A percentile compares a stretch with the other conserved stretches of the same genome.
Conservation (phyloP, 2,329 filamentous ascomycete species). For the Huntiella moniliformis region DNA sequence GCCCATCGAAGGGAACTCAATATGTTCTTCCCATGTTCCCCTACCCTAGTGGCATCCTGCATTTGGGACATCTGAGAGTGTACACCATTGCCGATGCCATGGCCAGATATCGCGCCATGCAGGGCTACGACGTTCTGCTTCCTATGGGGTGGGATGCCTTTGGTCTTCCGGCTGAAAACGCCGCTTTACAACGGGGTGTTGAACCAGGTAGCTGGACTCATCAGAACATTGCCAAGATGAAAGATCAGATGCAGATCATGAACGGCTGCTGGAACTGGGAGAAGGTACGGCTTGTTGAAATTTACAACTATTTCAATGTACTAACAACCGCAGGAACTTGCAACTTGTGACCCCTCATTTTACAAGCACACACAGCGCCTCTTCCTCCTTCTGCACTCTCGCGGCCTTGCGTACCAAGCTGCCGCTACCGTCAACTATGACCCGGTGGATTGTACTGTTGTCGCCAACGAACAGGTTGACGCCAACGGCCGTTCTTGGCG, state of each 20-base stretch:
- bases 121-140: slow-evolving; percentile 56
- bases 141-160: slow-evolving; percentile 96
- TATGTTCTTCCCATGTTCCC: slow-evolving; percentile 88
- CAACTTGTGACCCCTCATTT: slow-evolving; percentile 67
- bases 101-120: slow-evolving; percentile 55
- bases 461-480: slow-evolving; percentile 90
- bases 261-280: slow-evolving; percentile 74
- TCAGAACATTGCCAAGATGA: slow-evolving; percentile 70
- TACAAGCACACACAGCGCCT: slow-evolving; percentile 81
- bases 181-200: slow-evolving; percentile 64
- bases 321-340: slow-evolving; percentile 45
- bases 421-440: slow-evolving; percentile 82
- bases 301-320: neutral
- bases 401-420: slow-evolving; percentile 63
- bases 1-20: slow-evolving; percentile 19
- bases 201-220: slow-evolving; percentile 64
- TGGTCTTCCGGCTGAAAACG: slow-evolving; percentile 78
- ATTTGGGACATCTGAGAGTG: slow-evolving; percentile 72
- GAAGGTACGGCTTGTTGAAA: slow-evolving; percentile 34
- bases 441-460: slow-evolving; percentile 70
- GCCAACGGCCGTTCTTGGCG: slow-evolving; percentile 71
- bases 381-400: slow-evolving; percentile 57
- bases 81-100: slow-evolving; percentile 83
- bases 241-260: slow-evolving; percentile 58
- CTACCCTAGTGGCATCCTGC: slow-evolving; percentile 71